These are phyloP conservation scores for Schoenoplectus triqueter DNA, from an alignment of 202 grass and related monocot species.

Conservation along the genomic window DNA sequence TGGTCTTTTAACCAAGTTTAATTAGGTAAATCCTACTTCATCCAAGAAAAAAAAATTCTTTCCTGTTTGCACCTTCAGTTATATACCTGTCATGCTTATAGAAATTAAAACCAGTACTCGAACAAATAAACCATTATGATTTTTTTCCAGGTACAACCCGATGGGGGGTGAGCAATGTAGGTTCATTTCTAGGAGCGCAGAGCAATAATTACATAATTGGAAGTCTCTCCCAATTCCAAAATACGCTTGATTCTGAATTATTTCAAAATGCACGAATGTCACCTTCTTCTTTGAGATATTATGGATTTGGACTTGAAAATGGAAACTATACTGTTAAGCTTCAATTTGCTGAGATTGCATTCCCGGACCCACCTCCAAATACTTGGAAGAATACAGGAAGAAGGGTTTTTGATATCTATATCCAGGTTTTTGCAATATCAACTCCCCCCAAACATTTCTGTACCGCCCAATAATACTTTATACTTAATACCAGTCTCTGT, in stretches of 20 bases:
- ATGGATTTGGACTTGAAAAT: constrained; percentile 76
- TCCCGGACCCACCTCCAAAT: constrained; percentile 42
- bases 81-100: background rate
- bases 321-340: constrained; percentile 87
- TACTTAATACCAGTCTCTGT: background rate
- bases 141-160: constrained; percentile 20
- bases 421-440: constrained; percentile 55
- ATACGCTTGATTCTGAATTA: constrained; percentile 62
- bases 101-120: background rate
- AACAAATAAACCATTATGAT: background rate
- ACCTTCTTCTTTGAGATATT: constrained; percentile 83
- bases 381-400: constrained; percentile 57
- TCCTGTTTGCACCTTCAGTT: background rate
- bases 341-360: constrained; percentile 77
- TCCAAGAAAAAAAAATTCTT: too few relatives aligned
- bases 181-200: constrained; percentile 43
- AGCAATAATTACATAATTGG: constrained; percentile 54
- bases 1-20: too few relatives aligned
- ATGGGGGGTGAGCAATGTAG: constrained; percentile 78
- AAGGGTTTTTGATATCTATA: constrained; percentile 90
- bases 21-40: too few relatives aligned
- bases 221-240: constrained; percentile 55
- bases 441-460: background rate
- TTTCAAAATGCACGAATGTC: constrained; percentile 80
- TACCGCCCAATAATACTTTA: background rate